Evolutionary conservation across 306 rosid species (phyloP).

Genomic region (Ammopiptanthus mongolicus): DNA sequence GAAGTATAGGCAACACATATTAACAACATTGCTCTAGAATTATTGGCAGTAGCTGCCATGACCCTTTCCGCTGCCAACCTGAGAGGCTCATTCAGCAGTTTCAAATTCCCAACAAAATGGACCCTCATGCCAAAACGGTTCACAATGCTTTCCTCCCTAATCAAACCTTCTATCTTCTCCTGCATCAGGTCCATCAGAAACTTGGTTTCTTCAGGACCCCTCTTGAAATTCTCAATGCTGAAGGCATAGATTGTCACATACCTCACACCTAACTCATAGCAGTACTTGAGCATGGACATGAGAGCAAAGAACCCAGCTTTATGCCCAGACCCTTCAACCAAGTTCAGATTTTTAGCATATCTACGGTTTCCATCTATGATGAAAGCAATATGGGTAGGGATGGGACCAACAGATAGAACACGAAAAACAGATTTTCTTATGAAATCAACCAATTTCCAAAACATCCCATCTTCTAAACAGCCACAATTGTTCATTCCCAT

Average conservation of each 20-base stretch:
- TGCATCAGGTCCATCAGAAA: conserved; percentile 40
- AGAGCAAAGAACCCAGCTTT: conserved; percentile 31
- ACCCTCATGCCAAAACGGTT: conserved; percentile 30
- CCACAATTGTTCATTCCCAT: not conserved
- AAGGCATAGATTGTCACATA: conserved; percentile 38
- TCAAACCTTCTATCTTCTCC: conserved; percentile 34
- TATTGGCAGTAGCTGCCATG: conserved; percentile 36
- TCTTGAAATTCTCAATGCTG: conserved; percentile 36
- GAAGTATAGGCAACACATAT: conserved; percentile 45
- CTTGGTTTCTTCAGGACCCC: conserved; percentile 34
- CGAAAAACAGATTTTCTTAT: conserved; percentile 18
- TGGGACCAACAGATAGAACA: conserved; percentile 28
- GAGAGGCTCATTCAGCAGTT: conserved; percentile 32
- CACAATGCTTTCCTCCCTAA: conserved; percentile 28
- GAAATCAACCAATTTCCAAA: conserved; percentile 23
- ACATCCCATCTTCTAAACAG: not conserved
- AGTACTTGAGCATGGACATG: conserved; percentile 29
- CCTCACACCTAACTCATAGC: conserved; percentile 37
- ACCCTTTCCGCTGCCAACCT: conserved; percentile 37
- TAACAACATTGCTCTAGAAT: conserved; percentile 25
- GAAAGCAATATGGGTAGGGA: conserved; percentile 35
- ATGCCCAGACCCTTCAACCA: conserved; percentile 22
- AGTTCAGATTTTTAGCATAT: conserved; percentile 22
- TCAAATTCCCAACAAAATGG: conserved; percentile 34
- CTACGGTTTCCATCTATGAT: conserved; percentile 46